Conservation (phyloP, 257 asterid genomes). For the Thymus quinquecostatus region DNA sequence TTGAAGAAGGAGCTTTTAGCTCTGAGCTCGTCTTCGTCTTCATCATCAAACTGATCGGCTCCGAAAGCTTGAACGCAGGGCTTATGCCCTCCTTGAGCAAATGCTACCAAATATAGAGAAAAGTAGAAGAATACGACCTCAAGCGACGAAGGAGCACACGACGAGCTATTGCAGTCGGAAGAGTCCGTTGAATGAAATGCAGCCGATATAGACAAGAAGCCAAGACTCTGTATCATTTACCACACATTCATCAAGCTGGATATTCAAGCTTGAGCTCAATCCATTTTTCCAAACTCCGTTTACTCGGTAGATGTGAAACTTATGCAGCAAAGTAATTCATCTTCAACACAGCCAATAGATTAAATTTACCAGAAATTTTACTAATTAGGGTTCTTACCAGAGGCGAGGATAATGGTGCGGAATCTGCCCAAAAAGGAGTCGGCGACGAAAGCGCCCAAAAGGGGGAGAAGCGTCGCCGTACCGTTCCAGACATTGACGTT, state of each 20-base stretch:
- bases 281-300: no score
- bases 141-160: conserved; percentile 7
- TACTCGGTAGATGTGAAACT: no score
- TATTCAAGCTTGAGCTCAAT: no score
- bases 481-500: conserved; percentile 42
- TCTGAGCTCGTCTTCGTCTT: conserved; percentile 40
- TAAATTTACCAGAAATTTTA: no score
- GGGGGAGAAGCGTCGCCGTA: conserved; percentile 36
- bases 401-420: conserved; percentile 36
- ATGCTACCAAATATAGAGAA: conserved; percentile 45
- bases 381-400: conserved; percentile 33
- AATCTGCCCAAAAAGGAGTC: conserved; percentile 43
- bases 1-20: conserved; percentile 62
- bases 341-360: no score
- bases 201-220: conserved; percentile 42
- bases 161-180: background rate
- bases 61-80: conserved; percentile 56
- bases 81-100: conserved; percentile 55
- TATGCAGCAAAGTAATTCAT: no score
- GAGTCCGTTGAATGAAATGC: conserved; percentile 32
- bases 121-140: conserved; percentile 44
- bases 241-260: no score
- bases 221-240: conserved; percentile 34
- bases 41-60: conserved; percentile 61
- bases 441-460: conserved; percentile 43